phyloP scores from a whole-genome alignment of 225 moss, liverwort and hornwort genomes.

The Pseudisothecium myosuroides region DNA sequence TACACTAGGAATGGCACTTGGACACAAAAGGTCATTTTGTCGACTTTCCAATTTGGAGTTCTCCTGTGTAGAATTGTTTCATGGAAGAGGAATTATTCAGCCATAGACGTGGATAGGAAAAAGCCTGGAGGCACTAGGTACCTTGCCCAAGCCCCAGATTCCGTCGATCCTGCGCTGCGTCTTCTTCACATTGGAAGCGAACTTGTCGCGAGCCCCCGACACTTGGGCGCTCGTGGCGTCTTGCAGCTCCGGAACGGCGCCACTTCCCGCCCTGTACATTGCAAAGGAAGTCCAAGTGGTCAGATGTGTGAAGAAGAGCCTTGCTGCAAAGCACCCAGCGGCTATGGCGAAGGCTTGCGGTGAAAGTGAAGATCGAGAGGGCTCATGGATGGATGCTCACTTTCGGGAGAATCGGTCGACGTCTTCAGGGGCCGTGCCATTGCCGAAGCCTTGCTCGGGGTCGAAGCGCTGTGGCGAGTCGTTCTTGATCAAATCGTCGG shows the following conservation, averaged over 20 bases:
- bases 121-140: background rate
- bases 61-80: too few species aligned
- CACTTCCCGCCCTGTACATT: slow-evolving; percentile 31
- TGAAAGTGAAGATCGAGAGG: background rate
- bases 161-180: slow-evolving; percentile 11
- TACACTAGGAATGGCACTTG: background rate
- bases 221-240: slow-evolving; percentile 34
- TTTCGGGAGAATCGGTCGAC: slow-evolving; percentile 19
- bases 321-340: background rate
- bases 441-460: slow-evolving; percentile 13
- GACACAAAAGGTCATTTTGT: background rate
- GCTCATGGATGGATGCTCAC: background rate
- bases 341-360: background rate
- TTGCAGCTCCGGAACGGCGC: slow-evolving; percentile 20
- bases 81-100: background rate
- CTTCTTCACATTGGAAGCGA: slow-evolving; percentile 12
- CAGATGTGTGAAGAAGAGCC: background rate
- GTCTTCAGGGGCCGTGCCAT: background rate
- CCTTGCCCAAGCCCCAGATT: slow-evolving; percentile 19
- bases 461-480: slow-evolving; percentile 40
- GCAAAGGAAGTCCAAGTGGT: background rate
- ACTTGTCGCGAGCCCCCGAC: slow-evolving; percentile 29
- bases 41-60: background rate
- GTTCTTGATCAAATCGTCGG: slow-evolving; percentile 26
- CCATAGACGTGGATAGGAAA: too few species aligned